Percentiles rank a stretch among this genome's conserved stretches.
Evolutionary conservation across 331 rosid genomes (phyloP).

Genomic region (Saraca asoca): DNA sequence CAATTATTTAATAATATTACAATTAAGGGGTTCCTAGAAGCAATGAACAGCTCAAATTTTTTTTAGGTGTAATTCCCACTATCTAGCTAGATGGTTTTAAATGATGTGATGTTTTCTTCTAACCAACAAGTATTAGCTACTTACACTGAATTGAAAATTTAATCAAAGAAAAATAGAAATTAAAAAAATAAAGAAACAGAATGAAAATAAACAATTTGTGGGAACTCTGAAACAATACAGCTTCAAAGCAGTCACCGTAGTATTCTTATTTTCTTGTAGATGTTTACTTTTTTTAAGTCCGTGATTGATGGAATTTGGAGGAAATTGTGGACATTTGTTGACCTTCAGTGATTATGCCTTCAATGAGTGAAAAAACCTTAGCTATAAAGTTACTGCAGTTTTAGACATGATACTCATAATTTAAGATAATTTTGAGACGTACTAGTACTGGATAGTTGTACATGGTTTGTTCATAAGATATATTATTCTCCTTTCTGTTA

Average conservation of each 20-base stretch:
- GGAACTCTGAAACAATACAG: too few relatives aligned
- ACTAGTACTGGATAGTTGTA: not conserved
- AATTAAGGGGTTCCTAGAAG: not conserved
- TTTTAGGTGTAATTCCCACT: conserved; percentile 1
- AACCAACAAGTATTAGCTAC: not conserved
- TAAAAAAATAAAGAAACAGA: not conserved
- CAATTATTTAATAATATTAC: conserved; percentile 1
- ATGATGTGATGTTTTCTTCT: not conserved
- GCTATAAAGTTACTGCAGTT: not conserved
- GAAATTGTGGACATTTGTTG: not conserved
- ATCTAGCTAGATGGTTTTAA: conserved; percentile 4
- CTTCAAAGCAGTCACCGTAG: not conserved
- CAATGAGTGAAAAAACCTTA: conserved; percentile 12
- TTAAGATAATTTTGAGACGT: not conserved
- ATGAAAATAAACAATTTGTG: not conserved
- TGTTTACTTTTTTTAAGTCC: conserved; percentile 14
- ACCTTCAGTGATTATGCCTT: too few relatives aligned
- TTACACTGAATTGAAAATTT: conserved; percentile 9
- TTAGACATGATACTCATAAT: not conserved
- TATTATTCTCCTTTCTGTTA: conserved; percentile 19
- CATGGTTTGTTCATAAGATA: conserved; percentile 3
- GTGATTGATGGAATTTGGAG: not conserved
- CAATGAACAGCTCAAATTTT: not conserved
- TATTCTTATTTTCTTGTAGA: not conserved
- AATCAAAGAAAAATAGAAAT: not conserved